A percentile compares a stretch with the other conserved stretches of the same genome.
Conservation (phyloP, 345 rosid genomes). For the Trapa bicornis region DNA sequence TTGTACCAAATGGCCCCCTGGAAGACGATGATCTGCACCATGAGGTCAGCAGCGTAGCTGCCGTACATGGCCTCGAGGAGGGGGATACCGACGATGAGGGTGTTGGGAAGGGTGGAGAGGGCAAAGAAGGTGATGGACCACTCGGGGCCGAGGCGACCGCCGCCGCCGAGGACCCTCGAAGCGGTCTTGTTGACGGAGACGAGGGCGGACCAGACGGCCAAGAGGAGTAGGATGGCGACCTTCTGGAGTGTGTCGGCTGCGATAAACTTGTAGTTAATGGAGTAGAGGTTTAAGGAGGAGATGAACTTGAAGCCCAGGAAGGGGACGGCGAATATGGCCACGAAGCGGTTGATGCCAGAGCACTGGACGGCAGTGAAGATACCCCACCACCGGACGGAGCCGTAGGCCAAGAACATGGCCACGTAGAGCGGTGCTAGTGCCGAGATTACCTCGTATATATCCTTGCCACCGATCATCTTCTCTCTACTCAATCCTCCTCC, state of each 20-base stretch:
- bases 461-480: conserved; percentile 8
- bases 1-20: conserved; percentile 11
- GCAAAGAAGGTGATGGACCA: conserved; percentile 14
- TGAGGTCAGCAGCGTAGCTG: not conserved
- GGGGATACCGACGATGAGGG: conserved; percentile 14
- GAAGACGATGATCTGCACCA: conserved; percentile 13
- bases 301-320: conserved; percentile 20
- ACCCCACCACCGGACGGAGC: conserved; percentile 24
- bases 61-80: conserved; percentile 14
- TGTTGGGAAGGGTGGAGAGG: conserved; percentile 13
- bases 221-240: conserved; percentile 13
- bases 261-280: conserved; percentile 19
- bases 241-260: conserved; percentile 29
- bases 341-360: conserved; percentile 24
- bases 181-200: not conserved
- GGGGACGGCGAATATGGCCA: conserved; percentile 24
- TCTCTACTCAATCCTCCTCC: not conserved
- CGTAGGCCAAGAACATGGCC: conserved; percentile 25
- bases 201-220: conserved; percentile 9
- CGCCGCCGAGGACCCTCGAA: not conserved
- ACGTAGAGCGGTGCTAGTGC: conserved; percentile 22
- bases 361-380: conserved; percentile 27
- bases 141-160: conserved; percentile 7
- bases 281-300: conserved; percentile 11
- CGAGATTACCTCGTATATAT: conserved; percentile 17